Percentiles rank a stretch among this genome's conserved stretches.
Conservation (phyloP, 768 basidiomycete genomes). For the Suillus placidus region DNA sequence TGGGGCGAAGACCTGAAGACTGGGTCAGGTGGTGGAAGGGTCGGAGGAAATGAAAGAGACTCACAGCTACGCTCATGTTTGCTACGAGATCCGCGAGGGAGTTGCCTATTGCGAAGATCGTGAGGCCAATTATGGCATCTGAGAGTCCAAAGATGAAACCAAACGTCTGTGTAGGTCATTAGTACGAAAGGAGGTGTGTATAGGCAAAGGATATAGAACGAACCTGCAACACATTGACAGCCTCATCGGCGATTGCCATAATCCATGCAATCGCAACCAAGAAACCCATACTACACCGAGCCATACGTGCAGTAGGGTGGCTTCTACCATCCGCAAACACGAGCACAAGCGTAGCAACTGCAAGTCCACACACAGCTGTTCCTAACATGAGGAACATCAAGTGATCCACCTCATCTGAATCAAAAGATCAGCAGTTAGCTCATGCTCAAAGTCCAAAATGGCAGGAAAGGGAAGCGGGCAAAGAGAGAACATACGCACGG, state of each 20-base stretch:
- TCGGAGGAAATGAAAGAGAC: conserved; percentile 25
- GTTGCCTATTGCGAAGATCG: conserved; percentile 96
- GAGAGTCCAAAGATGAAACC: conserved; percentile 94
- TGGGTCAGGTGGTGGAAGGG: neutral
- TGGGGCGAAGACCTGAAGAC: conserved; percentile 71
- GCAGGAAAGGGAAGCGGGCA: conserved; percentile 6
- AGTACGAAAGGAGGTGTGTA: conserved; percentile 6
- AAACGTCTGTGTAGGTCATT: conserved; percentile 61
- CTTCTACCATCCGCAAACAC: conserved; percentile 62
- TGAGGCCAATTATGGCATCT: conserved; percentile 95
- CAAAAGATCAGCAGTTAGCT: neutral
- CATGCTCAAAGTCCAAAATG: neutral
- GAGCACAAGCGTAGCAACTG: conserved; percentile 56
- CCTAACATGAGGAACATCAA: conserved; percentile 57
- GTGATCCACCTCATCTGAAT: conserved; percentile 47
- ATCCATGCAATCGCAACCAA: conserved; percentile 93
- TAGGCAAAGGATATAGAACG: conserved; percentile 18
- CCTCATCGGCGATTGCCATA: conserved; percentile 96
- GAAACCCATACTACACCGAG: conserved; percentile 90
- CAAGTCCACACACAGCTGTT: conserved; percentile 55
- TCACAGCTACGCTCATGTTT: conserved; percentile 90
- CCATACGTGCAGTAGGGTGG: conserved; percentile 59
- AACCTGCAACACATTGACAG: conserved; percentile 88
- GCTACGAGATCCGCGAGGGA: conserved; percentile 96
- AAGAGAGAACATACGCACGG: conserved; percentile 48